These are phyloP conservation scores for Neurospora sp. DNA, from an alignment of 495 filamentous ascomycete genomes.

Conservation along the genomic window DNA sequence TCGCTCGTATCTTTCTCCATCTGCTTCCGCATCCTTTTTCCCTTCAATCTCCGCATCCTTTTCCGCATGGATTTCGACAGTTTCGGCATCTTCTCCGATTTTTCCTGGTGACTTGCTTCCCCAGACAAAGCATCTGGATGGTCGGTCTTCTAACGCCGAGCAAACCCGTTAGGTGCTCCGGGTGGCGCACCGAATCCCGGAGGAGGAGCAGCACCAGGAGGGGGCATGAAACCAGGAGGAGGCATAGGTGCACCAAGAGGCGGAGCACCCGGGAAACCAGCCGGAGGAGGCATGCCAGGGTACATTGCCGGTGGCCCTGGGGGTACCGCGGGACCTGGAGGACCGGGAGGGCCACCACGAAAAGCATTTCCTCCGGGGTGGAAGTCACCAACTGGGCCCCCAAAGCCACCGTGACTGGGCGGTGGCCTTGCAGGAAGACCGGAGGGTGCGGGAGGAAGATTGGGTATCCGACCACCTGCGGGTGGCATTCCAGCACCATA, in stretches of 20 bases:
- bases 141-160: slow-evolving; percentile 1
- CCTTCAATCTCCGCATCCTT: not conserved
- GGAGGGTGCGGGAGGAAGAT: slow-evolving; percentile 54
- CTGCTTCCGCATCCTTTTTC: not conserved
- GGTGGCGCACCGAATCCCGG: slow-evolving; percentile 13
- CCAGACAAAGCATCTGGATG: not conserved
- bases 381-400: slow-evolving; percentile 59
- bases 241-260: slow-evolving; percentile 20
- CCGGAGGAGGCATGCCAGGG: slow-evolving; percentile 19
- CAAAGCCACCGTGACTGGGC: slow-evolving; percentile 66
- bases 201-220: slow-evolving; percentile 8
- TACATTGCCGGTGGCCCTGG: slow-evolving; percentile 12
- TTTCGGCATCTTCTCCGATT: not conserved
- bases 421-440: slow-evolving; percentile 73
- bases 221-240: slow-evolving; percentile 22
- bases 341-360: slow-evolving; percentile 10
- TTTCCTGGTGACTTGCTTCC: not conserved
- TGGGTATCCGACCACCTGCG: slow-evolving; percentile 16
- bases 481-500: slow-evolving; percentile 19
- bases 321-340: slow-evolving; percentile 1
- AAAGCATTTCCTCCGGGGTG: slow-evolving; percentile 25
- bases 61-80: not conserved
- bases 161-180: slow-evolving; percentile 11
- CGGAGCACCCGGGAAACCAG: slow-evolving; percentile 19
- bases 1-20: not conserved